Percentiles rank a stretch among this genome's conserved stretches.
Conservation (phyloP, 2,329 filamentous ascomycete genomes). For the Pestalotiopsis sp. region DNA sequence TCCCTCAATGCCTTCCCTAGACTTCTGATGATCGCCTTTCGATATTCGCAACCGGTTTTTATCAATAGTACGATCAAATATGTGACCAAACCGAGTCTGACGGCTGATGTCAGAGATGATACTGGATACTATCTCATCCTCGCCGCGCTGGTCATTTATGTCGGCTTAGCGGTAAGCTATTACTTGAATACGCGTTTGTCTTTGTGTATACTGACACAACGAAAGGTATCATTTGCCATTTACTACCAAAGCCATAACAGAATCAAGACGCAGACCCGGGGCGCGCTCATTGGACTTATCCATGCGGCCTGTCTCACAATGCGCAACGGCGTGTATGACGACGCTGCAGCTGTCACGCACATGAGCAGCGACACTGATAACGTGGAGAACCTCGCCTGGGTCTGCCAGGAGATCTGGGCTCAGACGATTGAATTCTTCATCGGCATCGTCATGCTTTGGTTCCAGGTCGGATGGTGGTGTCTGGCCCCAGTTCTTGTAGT, state of each 20-base stretch:
- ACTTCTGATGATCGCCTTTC: constrained; percentile 37
- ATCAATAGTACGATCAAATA: constrained; percentile 38
- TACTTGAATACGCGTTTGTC: background rate
- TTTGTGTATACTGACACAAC: background rate
- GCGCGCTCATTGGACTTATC: constrained; percentile 2
- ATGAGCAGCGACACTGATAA: constrained; percentile 7
- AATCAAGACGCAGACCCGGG: constrained; percentile 1
- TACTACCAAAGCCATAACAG: constrained; percentile 3
- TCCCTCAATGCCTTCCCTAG: constrained; percentile 18
- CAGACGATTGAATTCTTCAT: background rate
- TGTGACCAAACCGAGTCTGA: constrained; percentile 15
- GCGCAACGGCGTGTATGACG: background rate
- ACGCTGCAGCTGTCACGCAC: constrained; percentile 8
- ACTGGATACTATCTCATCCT: constrained; percentile 32
- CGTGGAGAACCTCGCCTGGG: background rate
- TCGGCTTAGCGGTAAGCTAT: constrained; percentile 35
- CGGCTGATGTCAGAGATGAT: constrained; percentile 6
- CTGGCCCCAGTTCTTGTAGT: background rate
- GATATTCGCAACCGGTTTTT: constrained; percentile 40
- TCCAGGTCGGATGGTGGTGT: constrained; percentile 6
- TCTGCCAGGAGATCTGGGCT: background rate
- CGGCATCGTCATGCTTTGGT: background rate
- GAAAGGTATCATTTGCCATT: background rate
- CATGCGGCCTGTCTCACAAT: constrained; percentile 4
- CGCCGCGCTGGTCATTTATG: constrained; percentile 33